Conservation (phyloP, 208 protist genomes). For the Leishmania guyanensis region DNA sequence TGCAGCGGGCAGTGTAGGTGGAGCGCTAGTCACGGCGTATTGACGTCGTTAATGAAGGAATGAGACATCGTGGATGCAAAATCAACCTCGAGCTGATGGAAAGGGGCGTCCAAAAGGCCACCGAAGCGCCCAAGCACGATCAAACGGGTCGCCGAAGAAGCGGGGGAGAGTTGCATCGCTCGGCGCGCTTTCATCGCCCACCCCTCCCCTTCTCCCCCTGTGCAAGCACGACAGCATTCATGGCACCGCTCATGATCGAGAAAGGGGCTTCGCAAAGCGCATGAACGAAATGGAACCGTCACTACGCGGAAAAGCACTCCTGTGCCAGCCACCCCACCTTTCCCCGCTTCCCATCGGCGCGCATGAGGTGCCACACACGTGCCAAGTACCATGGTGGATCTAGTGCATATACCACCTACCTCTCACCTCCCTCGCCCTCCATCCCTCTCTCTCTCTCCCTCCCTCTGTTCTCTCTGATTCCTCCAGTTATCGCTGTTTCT, state of each 20-base stretch:
- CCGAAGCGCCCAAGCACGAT: background rate
- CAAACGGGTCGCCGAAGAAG: background rate
- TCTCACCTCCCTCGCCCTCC: background rate
- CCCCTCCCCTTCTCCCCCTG: background rate
- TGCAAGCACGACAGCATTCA: no score
- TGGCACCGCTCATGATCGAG: no score
- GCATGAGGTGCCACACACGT: no score
- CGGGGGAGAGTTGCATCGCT: background rate
- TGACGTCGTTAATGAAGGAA: background rate
- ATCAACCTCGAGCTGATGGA: background rate
- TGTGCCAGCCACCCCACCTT: no score
- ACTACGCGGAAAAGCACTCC: no score
- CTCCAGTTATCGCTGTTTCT: background rate
- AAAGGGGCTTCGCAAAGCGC: no score
- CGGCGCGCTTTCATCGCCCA: background rate
- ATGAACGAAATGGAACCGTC: no score
- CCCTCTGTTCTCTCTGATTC: background rate
- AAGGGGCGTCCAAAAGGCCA: background rate
- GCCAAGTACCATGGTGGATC: no score
- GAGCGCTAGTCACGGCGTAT: background rate
- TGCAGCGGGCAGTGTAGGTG: background rate
- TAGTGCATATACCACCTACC: background rate
- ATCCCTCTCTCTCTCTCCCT: background rate
- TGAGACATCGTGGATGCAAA: background rate
- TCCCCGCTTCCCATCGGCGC: no score